A percentile compares a stretch with the other conserved stretches of the same genome.
phyloP scores from a whole-genome alignment of 352 stramenopile species.

The Pilasporangium apinafurcum region DNA sequence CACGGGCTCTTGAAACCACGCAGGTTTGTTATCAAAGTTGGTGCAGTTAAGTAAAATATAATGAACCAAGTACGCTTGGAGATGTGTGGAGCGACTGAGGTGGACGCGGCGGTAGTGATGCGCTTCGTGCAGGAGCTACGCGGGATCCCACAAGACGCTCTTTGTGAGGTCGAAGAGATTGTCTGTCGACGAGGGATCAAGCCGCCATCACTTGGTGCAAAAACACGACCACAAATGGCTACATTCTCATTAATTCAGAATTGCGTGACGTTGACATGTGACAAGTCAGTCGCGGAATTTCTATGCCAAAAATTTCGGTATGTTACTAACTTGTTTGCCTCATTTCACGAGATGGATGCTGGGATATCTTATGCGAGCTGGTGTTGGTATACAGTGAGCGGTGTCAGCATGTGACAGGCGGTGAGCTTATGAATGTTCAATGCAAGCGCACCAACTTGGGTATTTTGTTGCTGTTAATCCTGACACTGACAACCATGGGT shows the following conservation, averaged over 20 bases:
- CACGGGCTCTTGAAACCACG: too few species aligned
- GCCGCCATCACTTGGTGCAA: not conserved
- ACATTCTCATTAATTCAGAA: too few species aligned
- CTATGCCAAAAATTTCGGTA: constrained; percentile 58
- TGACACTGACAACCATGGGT: not conserved
- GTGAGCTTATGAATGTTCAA: constrained; percentile 46
- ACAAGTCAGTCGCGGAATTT: constrained; percentile 39
- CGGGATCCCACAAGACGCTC: constrained; percentile 28
- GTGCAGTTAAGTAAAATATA: too few species aligned
- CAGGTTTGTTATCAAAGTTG: too few species aligned
- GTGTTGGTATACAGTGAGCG: constrained; percentile 12
- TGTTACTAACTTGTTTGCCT: not conserved
- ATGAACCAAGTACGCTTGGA: constrained; percentile 51
- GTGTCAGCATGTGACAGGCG: constrained; percentile 27
- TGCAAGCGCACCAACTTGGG: constrained; percentile 26
- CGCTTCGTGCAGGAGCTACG: constrained; percentile 43
- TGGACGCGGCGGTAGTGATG: constrained; percentile 24
- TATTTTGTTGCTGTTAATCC: too few species aligned
- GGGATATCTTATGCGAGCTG: not conserved
- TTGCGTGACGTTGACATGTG: constrained; percentile 43
- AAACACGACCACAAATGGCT: constrained; percentile 20
- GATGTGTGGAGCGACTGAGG: constrained; percentile 21
- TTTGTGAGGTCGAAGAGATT: constrained; percentile 46
- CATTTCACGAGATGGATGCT: not conserved
- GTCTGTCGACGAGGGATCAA: constrained; percentile 6